Base-by-base conservation (phyloP, 768 basidiomycete species). In the Russula foetens region DNA sequence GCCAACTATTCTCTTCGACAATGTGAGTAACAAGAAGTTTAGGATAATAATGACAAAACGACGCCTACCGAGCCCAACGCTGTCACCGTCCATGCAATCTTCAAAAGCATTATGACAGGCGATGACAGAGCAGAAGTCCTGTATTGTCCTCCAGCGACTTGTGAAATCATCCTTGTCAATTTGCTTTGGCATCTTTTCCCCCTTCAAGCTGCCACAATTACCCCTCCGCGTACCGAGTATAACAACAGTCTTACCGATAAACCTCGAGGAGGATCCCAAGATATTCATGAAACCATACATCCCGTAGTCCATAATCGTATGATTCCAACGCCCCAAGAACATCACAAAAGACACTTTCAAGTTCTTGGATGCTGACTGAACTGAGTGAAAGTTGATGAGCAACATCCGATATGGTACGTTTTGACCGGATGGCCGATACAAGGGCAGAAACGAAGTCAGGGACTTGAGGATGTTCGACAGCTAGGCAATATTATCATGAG, bases 1-100 rank as follows among this genome's bases (percentile, higher is more conserved):
- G 84, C 90, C 90, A 91, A 28, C 83, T 78, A 38, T 85, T 81
- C 55, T 83, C 89, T 92, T 24, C 58, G 29, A 55, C 29, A 53
- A 60, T 45, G 49, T 67, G 62, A 58, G 46, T 49, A 21, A 52
- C 4, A 21, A 39, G 2, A n/a, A 24, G 23, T 24, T 0, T n/a
- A n/a, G 35, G 35, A 2, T 35, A 12, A 43, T 8, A 31, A n/a
- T 43, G 11, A 4, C 9, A n/a, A n/a, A n/a, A 12, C 31, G 21
- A 45, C 24, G 60, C 73, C 45, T 66, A 88, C 89, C 81, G 3
- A 88, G 74, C 66, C 89, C 85, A 66, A 86, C 86, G 21, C 70
- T 74, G 58, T 81, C 80, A 3, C 76, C 78, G 21, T 87, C 84
- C 63, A 73, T 76, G 64, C 86, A 88, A 63, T 83, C 80, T 61